Evolutionary conservation across 2,329 filamentous ascomycete genomes (phyloP).

Genomic region (Epichloe gansuensis): DNA sequence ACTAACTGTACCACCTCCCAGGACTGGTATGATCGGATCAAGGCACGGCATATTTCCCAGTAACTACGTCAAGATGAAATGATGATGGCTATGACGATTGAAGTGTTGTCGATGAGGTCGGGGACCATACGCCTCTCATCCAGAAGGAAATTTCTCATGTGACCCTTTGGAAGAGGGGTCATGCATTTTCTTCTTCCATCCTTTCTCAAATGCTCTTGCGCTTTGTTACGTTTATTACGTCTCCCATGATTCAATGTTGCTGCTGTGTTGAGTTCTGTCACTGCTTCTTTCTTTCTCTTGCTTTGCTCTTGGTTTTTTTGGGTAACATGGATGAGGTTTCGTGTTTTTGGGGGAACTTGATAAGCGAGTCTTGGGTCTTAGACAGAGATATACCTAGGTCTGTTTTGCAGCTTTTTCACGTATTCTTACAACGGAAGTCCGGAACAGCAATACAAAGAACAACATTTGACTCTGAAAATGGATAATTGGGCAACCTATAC

Average conservation of each 20-base stretch:
- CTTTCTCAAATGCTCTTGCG: no score
- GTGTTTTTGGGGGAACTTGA: background rate
- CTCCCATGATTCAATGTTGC: background rate
- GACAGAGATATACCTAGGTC: constrained; percentile 3
- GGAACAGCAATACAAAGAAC: background rate
- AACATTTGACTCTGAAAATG: background rate
- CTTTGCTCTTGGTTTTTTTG: background rate
- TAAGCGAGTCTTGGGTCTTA: constrained; percentile 1
- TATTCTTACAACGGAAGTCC: background rate
- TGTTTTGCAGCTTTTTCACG: background rate
- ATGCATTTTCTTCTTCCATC: no score
- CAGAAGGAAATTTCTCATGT: background rate
- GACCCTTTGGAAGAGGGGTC: no score
- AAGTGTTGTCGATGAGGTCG: background rate
- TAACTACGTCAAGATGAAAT: constrained; percentile 58
- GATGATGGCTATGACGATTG: constrained; percentile 23
- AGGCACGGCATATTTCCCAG: constrained; percentile 89
- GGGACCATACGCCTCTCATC: background rate
- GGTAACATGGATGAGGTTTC: background rate
- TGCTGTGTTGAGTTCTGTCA: background rate
- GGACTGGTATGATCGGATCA: constrained; percentile 80
- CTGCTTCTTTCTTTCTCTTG: background rate
- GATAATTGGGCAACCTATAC: no score
- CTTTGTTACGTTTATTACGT: no score
- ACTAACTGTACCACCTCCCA: constrained; percentile 17